Evolutionary conservation across 495 filamentous ascomycete species (phyloP).

Genomic region (Talaromyces stipitatus): DNA sequence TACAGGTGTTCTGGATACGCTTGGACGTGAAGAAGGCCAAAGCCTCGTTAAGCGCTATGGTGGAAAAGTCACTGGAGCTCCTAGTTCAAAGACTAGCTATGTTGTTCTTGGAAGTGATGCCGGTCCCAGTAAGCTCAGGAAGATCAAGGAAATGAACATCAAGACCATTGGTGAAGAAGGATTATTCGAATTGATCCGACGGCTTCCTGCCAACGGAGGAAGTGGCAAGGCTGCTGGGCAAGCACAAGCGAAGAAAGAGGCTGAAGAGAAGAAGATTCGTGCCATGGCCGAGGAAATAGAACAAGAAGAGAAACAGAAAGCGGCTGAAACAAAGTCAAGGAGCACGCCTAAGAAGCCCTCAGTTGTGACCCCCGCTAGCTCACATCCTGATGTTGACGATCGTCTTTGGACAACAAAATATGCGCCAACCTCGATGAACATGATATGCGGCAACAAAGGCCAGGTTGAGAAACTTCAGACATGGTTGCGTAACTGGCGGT

Average conservation of each 20-base stretch:
- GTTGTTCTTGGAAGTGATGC: constrained; percentile 88
- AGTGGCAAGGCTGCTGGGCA: constrained; percentile 81
- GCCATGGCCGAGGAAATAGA: constrained; percentile 81
- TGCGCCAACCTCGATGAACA: constrained; percentile 69
- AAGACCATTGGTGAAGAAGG: constrained; percentile 94
- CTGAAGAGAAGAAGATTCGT: constrained; percentile 69
- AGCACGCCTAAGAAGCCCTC: neutral
- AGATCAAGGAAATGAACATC: constrained; percentile 65
- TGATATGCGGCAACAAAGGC: constrained; percentile 94
- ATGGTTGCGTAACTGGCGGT: constrained; percentile 80
- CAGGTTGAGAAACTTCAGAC: constrained; percentile 80
- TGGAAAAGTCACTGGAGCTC: constrained; percentile 77
- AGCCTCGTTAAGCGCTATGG: constrained; percentile 86
- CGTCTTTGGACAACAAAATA: constrained; percentile 96
- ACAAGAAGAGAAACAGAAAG: constrained; percentile 35
- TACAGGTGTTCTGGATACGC: constrained; percentile 71
- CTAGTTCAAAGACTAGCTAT: constrained; percentile 87
- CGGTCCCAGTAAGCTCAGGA: constrained; percentile 87
- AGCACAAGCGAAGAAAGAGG: constrained; percentile 70
- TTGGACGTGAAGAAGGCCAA: constrained; percentile 81
- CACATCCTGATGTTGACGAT: constrained; percentile 35
- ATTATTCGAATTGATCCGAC: constrained; percentile 77
- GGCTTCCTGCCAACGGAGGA: constrained; percentile 78
- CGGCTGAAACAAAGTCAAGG: neutral
- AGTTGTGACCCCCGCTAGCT: constrained; percentile 24